Base-by-base conservation (phyloP, 2,329 filamentous ascomycete genomes). In the Fusarium nurragi region DNA sequence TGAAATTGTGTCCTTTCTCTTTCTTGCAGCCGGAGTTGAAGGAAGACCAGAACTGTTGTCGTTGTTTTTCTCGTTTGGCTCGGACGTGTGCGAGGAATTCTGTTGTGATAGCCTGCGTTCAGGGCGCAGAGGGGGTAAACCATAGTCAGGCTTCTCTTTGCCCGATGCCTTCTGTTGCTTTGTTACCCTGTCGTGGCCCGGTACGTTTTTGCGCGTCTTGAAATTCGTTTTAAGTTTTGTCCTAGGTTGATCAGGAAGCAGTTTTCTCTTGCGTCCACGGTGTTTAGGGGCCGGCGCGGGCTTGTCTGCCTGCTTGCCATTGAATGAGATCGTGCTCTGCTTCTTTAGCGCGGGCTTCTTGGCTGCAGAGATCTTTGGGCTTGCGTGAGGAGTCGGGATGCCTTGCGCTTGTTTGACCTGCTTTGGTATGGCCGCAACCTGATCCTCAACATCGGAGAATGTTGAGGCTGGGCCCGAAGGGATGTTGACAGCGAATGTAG, bases 341-440 rank as follows among this genome's bases (percentile, higher is more conserved):
- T 83, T 87, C 41, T 78, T 63, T 67, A 80, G 83, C 18, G 65
- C 58, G 14, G 64, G 70, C 50, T 71, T 75, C 73, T 80, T 83
- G 58, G 71, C 76, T 30, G 80, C 79, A 16, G 77, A 77, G 22
- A 81, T 76, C 67, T 79, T 83, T 38, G 86, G 86, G 69, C 85
- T 89, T 19, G 86, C 80, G 45, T 77, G 80, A 8, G 86, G 86
- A 3, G 86, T 89, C 4, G 82, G 83, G 32, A 89, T 87, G 45
- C 81, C 80, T 63, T 82, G 78, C 18, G 77, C 72, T 23, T 80
- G 78, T 44, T 81, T 76, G 26, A 79, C 75, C 23, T 77, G 75
- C 67, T 78, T 78, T n/a, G 74, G 70, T 59, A 77, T 79, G 60
- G 73, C 71, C 21, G 77, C 74, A 18, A 62, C 51, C 7, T 68